Evolutionary conservation across 2,329 filamentous ascomycete species (phyloP), one percentile per base, ranked within the genome.

Genomic region (Trichoderma sp.): DNA sequence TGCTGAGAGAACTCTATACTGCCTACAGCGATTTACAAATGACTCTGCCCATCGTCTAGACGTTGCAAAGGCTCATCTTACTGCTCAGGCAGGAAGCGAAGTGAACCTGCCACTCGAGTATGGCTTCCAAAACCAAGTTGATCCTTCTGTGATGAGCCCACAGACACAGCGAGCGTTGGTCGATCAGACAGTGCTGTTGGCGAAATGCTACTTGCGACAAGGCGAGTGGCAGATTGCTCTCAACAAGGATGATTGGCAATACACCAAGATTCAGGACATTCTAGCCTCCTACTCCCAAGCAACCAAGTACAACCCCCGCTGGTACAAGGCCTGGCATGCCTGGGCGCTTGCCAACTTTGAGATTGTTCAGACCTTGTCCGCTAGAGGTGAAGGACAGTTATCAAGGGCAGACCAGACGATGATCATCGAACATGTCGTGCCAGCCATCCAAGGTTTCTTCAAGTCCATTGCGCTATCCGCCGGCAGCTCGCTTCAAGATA

Each of bases 261-360:
- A 93, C 74, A 92, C 93, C 9, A 91, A 93, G 75, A 93, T 97
- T 4, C 89, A 93, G 66, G 95, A 98, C 68, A 94, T 99, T 72
- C 85, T 99, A 28, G 88, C 90, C n/a, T 94, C 96, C 2, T 99
- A 98, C 81, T 91, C 91, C 21, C 92, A 95, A 72, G 97, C 97
- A 1, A 99, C 96, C 2, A 91, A 93, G 72, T 98, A 97, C 83
- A 97, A 99, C 80, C 92, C 94, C 39, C 91, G 92, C 73, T 99
- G 95, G 90, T 99, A 99, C 85, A 99, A 99, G 83, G 96, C 97
- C 8, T 99, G 96, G 96, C 96, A 99, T 82, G 93, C 96, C 0
- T 99, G 96, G 95, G 97, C 96, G 12, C 83, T 99, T 74, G 95
- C 96, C 69, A 99, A 99, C 81, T 99, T 99, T 78, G 95, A 99